These are phyloP conservation scores for Adansonia rubrostipa DNA, from an alignment of 441 rosid species.

Conservation along the genomic window DNA sequence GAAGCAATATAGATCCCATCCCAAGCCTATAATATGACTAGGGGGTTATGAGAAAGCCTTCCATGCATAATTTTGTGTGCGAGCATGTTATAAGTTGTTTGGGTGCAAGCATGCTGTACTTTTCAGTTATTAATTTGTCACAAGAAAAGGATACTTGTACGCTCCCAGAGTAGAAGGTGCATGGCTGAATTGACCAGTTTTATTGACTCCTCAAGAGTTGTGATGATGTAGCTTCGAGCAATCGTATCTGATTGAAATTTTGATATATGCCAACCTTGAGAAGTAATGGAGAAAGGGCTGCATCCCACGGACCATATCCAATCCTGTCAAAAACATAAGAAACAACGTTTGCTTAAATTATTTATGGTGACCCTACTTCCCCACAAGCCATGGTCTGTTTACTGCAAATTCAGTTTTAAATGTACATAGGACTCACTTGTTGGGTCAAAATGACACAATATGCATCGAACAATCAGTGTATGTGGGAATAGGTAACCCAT, in stretches of 20 bases:
- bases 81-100: background rate
- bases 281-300: constrained; percentile 82
- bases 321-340: constrained; percentile 55
- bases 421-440: background rate
- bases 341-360: background rate
- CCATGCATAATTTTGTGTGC: background rate
- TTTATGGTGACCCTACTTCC: background rate
- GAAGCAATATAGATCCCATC: background rate
- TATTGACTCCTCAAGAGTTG: constrained; percentile 92
- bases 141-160: constrained; percentile 85
- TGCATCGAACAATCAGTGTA: background rate
- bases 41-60: background rate
- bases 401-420: background rate
- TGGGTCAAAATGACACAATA: background rate
- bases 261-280: constrained; percentile 91
- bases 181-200: constrained; percentile 81
- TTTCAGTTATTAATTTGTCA: constrained; percentile 21
- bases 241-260: constrained; percentile 89
- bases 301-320: constrained; percentile 99
- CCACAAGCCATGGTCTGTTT: background rate
- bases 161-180: constrained; percentile 80
- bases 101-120: background rate
- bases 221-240: constrained; percentile 89
- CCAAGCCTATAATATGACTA: background rate
- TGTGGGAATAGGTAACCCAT: background rate